Percentiles rank a stretch among this genome's conserved stretches.
phyloP scores from a whole-genome alignment of 2,329 filamentous ascomycete species.

The Trichoderma sp. region DNA sequence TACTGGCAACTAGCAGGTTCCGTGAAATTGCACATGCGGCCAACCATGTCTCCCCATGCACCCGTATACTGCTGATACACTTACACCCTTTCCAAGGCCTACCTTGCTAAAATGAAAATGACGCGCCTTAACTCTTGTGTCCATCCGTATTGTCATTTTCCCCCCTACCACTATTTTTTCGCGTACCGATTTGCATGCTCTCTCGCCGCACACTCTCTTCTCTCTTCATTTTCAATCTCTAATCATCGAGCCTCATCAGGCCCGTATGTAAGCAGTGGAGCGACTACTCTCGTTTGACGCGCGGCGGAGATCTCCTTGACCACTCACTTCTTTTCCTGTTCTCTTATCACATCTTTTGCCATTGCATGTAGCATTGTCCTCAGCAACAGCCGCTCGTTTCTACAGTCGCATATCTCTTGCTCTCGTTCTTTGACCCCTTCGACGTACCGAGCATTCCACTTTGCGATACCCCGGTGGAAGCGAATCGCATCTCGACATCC shows the following conservation, averaged over 20 bases:
- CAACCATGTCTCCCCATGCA: slow-evolving; percentile 2
- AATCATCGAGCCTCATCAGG: neutral
- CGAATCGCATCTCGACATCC: neutral
- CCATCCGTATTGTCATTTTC: slow-evolving; percentile 9
- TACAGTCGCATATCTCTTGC: neutral
- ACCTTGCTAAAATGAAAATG: slow-evolving; percentile 19
- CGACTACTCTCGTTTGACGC: slow-evolving; percentile 17
- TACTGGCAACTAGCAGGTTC: neutral
- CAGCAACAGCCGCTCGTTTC: slow-evolving; percentile 13
- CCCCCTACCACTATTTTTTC: slow-evolving; percentile 1
- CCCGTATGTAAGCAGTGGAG: slow-evolving; percentile 18
- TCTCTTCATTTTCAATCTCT: slow-evolving; percentile 4
- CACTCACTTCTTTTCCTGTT: neutral
- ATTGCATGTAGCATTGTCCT: slow-evolving; percentile 1
- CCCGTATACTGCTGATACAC: slow-evolving; percentile 10
- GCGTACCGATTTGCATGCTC: slow-evolving; percentile 7
- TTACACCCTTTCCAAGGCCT: slow-evolving; percentile 14
- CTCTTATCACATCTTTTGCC: neutral
- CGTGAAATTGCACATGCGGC: slow-evolving; percentile 12
- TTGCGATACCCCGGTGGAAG: slow-evolving; percentile 6
- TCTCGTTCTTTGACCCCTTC: slow-evolving; percentile 1
- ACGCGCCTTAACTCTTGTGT: slow-evolving; percentile 10
- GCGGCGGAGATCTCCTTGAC: slow-evolving; percentile 9
- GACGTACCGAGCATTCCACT: neutral
- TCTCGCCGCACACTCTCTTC: slow-evolving; percentile 10